Evolutionary conservation across 2,329 filamentous ascomycete genomes (phyloP).

Genomic region (Zymoseptoria crescenta): DNA sequence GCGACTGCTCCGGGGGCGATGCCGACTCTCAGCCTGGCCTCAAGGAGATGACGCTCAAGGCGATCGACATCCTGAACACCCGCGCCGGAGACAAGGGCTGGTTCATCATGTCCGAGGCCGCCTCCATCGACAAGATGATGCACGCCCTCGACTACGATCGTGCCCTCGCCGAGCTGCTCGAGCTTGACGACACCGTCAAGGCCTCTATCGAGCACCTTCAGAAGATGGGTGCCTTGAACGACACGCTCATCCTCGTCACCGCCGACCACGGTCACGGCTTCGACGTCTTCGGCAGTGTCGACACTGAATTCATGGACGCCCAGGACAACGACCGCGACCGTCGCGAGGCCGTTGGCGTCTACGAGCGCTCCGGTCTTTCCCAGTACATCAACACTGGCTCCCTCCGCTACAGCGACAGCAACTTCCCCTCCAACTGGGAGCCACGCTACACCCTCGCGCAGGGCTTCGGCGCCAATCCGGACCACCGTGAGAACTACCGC

Average conservation of each 20-base stretch:
- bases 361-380: conserved; percentile 64
- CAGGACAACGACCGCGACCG: conserved; percentile 62
- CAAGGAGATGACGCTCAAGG: conserved; percentile 82
- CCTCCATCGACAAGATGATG: conserved; percentile 86
- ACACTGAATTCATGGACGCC: conserved; percentile 66
- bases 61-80: conserved; percentile 36
- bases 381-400: conserved; percentile 62
- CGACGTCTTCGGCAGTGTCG: conserved; percentile 74
- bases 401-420: conserved; percentile 59
- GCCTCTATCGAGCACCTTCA: conserved; percentile 66
- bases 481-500: conserved; percentile 67
- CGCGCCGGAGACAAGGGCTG: conserved; percentile 57
- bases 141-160: conserved; percentile 78
- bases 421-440: conserved; percentile 78
- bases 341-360: conserved; percentile 66
- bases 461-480: conserved; percentile 63
- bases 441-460: conserved; percentile 73
- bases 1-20: conserved; percentile 54
- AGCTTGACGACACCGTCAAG: conserved; percentile 75
- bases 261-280: conserved; percentile 89
- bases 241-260: conserved; percentile 72
- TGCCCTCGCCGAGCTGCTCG: conserved; percentile 73
- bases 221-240: conserved; percentile 57
- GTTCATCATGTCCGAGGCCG: conserved; percentile 82
- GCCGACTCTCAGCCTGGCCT: conserved; percentile 72